phyloP scores from a whole-genome alignment of 129 eudicot genomes.

The Artemisia annua region DNA sequence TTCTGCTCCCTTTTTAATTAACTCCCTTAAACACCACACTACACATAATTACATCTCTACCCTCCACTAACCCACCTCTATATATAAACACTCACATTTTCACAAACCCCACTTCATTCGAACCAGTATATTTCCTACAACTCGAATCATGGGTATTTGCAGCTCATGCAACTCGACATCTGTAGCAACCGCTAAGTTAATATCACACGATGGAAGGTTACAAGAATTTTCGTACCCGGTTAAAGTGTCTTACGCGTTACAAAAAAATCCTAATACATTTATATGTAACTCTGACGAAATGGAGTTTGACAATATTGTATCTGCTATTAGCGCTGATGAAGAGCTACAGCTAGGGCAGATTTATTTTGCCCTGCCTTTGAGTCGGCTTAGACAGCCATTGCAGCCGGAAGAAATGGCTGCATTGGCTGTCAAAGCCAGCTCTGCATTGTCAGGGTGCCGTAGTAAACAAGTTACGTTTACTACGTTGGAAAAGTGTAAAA shows the following conservation, averaged over 20 bases:
- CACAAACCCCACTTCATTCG: background rate
- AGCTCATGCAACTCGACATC: constrained; percentile 68
- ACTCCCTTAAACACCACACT: constrained; percentile 10
- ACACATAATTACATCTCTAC: constrained; percentile 16
- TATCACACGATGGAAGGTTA: constrained; percentile 67
- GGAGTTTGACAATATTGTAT: constrained; percentile 79
- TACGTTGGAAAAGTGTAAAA: constrained; percentile 32
- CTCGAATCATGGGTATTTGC: constrained; percentile 66
- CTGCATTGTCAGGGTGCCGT: constrained; percentile 73
- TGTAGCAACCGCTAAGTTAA: constrained; percentile 65
- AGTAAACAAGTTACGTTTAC: constrained; percentile 38
- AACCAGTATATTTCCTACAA: background rate
- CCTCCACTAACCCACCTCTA: constrained; percentile 26
- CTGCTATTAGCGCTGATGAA: constrained; percentile 61
- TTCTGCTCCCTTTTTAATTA: constrained; percentile 16
- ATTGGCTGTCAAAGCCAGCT: constrained; percentile 89
- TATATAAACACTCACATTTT: constrained; percentile 17
- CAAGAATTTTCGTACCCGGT: constrained; percentile 84
- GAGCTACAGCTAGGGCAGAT: constrained; percentile 74
- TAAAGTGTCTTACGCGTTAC: constrained; percentile 57
- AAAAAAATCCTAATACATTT: constrained; percentile 60
- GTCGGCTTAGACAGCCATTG: constrained; percentile 51
- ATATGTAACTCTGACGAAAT: constrained; percentile 94
- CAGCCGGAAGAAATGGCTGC: constrained; percentile 96
- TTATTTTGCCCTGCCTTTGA: constrained; percentile 76